A percentile compares a stretch with the other conserved stretches of the same genome.
Conservation (phyloP, 2,329 filamentous ascomycete species). For the Aciculosporium take region DNA sequence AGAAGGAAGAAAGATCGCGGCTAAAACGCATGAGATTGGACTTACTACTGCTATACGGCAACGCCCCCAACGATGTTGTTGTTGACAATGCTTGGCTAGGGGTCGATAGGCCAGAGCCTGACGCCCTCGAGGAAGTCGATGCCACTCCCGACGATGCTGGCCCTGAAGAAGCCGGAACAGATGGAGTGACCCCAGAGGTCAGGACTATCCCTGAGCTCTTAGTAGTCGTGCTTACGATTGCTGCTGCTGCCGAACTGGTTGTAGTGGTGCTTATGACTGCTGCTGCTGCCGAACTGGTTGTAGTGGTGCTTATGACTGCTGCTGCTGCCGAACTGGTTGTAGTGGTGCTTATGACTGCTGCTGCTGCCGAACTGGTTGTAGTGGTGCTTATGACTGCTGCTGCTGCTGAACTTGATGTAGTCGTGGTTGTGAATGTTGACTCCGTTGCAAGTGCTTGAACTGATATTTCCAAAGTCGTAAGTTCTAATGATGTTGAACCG, state of each 20-base stretch:
- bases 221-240: too few relatives aligned
- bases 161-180: not conserved
- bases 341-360: not conserved
- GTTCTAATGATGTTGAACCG: not conserved
- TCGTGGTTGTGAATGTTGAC: not conserved
- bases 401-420: not conserved
- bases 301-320: not conserved
- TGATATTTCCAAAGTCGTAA: too few relatives aligned
- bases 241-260: not conserved
- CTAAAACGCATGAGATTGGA: too few relatives aligned
- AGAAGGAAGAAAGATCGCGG: too few relatives aligned
- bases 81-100: too few relatives aligned
- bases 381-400: not conserved
- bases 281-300: not conserved
- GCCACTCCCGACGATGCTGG: not conserved
- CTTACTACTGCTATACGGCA: too few relatives aligned
- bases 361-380: not conserved
- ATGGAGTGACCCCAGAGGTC: not conserved
- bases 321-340: not conserved
- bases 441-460: not conserved
- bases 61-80: too few relatives aligned
- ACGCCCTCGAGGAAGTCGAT: not conserved
- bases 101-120: not conserved
- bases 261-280: not conserved
- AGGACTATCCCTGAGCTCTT: too few relatives aligned